These are phyloP conservation scores for Malassezia sympodialis DNA, from an alignment of 1,284 basidiomycete genomes.

Conservation along the genomic window DNA sequence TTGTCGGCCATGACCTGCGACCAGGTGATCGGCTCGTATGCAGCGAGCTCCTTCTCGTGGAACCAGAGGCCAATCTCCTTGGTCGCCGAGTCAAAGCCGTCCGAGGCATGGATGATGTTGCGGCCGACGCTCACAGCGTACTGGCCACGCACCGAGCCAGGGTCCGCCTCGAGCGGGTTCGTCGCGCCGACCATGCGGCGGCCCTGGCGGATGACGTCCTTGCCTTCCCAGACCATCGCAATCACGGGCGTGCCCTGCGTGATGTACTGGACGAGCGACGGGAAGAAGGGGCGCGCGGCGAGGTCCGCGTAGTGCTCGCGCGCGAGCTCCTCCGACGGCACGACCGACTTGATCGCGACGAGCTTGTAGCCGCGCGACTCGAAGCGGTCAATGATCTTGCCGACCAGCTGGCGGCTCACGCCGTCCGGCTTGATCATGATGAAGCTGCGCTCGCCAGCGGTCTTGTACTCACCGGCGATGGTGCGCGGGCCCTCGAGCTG, in stretches of 20 bases:
- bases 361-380: conserved; percentile 45
- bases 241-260: conserved; percentile 40
- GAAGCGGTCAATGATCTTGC: conserved; percentile 46
- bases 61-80: conserved; percentile 53
- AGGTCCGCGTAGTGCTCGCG: conserved; percentile 42
- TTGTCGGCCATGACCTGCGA: conserved; percentile 35
- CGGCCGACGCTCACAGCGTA: conserved; percentile 45
- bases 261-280: conserved; percentile 33
- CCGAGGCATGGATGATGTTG: conserved; percentile 52
- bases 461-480: conserved; percentile 51
- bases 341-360: conserved; percentile 43
- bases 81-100: conserved; percentile 51
- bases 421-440: conserved; percentile 49
- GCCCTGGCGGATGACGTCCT: conserved; percentile 44
- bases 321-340: conserved; percentile 38
- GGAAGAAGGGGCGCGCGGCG: conserved; percentile 36
- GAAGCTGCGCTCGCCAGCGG: conserved; percentile 50
- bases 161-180: conserved; percentile 34
- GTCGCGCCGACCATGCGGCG: conserved; percentile 42
- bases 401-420: conserved; percentile 42
- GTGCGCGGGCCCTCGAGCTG: conserved; percentile 49
- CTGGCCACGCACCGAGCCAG: conserved; percentile 39
- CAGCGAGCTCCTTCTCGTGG: conserved; percentile 49
- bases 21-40: conserved; percentile 50
- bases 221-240: conserved; percentile 45